Evolutionary conservation across 768 basidiomycete species (phyloP).

Genomic region (Tephrocybe sp.): DNA sequence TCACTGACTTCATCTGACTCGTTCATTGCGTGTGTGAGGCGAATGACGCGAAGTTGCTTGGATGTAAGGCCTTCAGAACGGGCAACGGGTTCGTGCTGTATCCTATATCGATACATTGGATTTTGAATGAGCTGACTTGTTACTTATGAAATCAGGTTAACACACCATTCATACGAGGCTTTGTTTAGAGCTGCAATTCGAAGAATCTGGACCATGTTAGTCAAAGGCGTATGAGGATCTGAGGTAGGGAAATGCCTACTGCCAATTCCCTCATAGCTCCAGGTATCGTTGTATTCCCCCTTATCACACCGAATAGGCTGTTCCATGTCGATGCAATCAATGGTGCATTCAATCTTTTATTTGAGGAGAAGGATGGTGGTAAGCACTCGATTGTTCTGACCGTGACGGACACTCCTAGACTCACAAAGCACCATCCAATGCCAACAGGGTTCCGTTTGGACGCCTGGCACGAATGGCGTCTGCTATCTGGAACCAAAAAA

Average conservation of each 20-base stretch:
- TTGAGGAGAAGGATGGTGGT: too few relatives aligned
- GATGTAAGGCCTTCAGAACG: conserved; percentile 29
- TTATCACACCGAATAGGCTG: conserved; percentile 28
- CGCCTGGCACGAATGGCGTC: conserved; percentile 34
- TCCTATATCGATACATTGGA: conserved; percentile 21
- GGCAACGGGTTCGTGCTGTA: conserved; percentile 31
- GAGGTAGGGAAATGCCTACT: too few relatives aligned
- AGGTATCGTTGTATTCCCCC: conserved; percentile 26
- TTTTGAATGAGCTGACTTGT: not conserved
- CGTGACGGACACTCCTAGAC: conserved; percentile 3
- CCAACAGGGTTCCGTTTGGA: conserved; percentile 31
- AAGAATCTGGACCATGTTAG: conserved; percentile 21
- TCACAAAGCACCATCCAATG: conserved; percentile 37
- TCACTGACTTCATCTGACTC: conserved; percentile 9
- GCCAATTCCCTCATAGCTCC: conserved; percentile 35
- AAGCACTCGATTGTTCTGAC: too few relatives aligned
- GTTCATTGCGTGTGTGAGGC: conserved; percentile 19
- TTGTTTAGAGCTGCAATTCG: conserved; percentile 27
- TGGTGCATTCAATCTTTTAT: conserved; percentile 28
- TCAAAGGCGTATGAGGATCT: too few relatives aligned
- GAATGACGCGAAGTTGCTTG: conserved; percentile 24
- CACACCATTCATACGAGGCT: conserved; percentile 29
- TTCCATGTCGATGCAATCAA: conserved; percentile 33
- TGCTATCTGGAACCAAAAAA: conserved; percentile 27
- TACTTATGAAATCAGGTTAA: too few relatives aligned